Base-by-base conservation (phyloP, 305 asterid genomes). In the Withania somnifera region DNA sequence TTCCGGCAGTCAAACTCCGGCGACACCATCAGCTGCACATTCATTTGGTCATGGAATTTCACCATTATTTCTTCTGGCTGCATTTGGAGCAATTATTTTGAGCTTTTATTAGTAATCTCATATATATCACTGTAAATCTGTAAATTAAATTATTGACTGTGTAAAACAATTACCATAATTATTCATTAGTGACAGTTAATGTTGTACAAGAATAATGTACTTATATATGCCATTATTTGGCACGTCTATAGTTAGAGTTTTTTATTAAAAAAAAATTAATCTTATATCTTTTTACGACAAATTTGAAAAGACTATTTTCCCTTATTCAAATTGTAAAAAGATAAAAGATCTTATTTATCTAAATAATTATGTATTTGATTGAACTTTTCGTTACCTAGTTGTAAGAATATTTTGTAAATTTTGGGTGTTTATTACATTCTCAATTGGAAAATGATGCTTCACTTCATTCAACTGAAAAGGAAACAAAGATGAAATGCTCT, bases 21-120 rank as follows among this genome's bases (percentile, higher is more conserved):
- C 86, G 60, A 87, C 88, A 6, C 94, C 98, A 38, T 93, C 98
- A 3, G 89, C 93, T 40, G 97, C 98, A 64, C 85, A 89, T 11
- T 53, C 76, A 36, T 71, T 50, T 8, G 60, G 78, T 52, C 79
- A 69, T 42, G 78, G 22, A 20, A 7, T 69, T 77, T 83, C 90
- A 42, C 88, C 89, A 13, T 78, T 89, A 73, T 69, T 89, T 83
- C 7, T 89, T 22, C 34, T 84, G 15, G 86, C 84, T 52, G 47
- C 78, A 9, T 19, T 89, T 19, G 94, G 87, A 67, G 89, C 89
- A 38, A 42, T 90, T 77, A 50, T 87, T 47, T 28, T 88, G 63
- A 86, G 75, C 66, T 78, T 40, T 40, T 82, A 64, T 79, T 90
- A 57, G 64, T 32, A 32, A 61, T 66, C 52, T 20, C 26, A 80